Evolutionary conservation across 306 rosid genomes (phyloP).

Genomic region (Vicia villosa): DNA sequence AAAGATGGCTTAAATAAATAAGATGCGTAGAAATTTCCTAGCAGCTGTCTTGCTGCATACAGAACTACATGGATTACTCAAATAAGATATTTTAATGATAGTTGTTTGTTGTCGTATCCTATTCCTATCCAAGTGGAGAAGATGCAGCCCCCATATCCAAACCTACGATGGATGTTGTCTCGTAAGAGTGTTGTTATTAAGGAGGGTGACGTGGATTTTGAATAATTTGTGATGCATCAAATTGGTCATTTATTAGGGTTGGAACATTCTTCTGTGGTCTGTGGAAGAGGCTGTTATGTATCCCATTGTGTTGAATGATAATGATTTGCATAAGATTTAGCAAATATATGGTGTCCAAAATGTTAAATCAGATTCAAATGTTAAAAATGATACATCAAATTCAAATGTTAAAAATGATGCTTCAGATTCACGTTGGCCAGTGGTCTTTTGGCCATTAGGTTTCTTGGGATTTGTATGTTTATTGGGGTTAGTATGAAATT

Average conservation of each 20-base stretch:
- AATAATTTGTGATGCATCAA: conserved; percentile 27
- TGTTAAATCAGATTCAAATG: too few relatives aligned
- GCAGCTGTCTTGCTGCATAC: too few relatives aligned
- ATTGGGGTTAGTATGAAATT: too few relatives aligned
- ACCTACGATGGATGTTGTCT: conserved; percentile 22
- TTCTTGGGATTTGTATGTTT: too few relatives aligned
- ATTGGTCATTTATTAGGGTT: conserved; percentile 37
- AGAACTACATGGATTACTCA: too few relatives aligned
- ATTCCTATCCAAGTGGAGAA: conserved; percentile 5
- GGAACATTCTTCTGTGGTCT: conserved; percentile 22
- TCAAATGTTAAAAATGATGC: too few relatives aligned
- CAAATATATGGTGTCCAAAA: conserved; percentile 24
- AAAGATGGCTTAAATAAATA: too few relatives aligned
- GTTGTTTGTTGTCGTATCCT: not conserved
- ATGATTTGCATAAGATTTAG: conserved; percentile 24
- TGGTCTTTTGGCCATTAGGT: too few relatives aligned
- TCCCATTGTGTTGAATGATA: conserved; percentile 25
- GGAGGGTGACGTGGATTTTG: not conserved
- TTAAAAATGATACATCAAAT: too few relatives aligned
- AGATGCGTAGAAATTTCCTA: too few relatives aligned
- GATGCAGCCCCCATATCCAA: too few relatives aligned
- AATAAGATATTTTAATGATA: not conserved
- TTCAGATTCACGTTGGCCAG: too few relatives aligned
- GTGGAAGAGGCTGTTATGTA: conserved; percentile 34
- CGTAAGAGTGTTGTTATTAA: not conserved